Conservation (phyloP, 129 eudicot species). For the Lonicera japonica region DNA sequence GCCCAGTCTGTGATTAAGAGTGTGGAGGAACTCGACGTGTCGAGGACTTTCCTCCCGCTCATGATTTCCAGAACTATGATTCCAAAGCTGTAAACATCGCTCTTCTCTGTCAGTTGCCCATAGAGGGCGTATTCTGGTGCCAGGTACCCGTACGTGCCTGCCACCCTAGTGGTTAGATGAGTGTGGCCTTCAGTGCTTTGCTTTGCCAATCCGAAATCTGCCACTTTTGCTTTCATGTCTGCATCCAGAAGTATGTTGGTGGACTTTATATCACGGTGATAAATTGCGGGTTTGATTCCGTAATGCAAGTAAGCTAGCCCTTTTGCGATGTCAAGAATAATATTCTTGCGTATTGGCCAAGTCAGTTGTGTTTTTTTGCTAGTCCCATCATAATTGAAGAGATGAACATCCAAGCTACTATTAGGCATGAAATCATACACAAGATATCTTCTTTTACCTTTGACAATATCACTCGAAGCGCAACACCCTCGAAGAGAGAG, state of each 20-base stretch:
- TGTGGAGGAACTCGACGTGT: conserved; percentile 27
- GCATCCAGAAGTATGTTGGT: conserved; percentile 63
- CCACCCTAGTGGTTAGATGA: conserved; percentile 56
- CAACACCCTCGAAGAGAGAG: conserved; percentile 67
- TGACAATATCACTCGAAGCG: conserved; percentile 37
- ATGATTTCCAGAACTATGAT: conserved; percentile 63
- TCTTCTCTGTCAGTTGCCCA: conserved; percentile 76
- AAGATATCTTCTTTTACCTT: conserved; percentile 53
- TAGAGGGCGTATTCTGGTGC: conserved; percentile 85
- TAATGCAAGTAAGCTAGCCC: conserved; percentile 74
- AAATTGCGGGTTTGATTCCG: conserved; percentile 73
- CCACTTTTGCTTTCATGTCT: conserved; percentile 71
- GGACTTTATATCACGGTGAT: conserved; percentile 74
- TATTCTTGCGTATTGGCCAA: conserved; percentile 74
- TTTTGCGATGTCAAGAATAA: conserved; percentile 68
- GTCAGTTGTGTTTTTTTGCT: conserved; percentile 15
- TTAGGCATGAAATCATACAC: conserved; percentile 76
- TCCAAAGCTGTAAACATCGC: conserved; percentile 81
- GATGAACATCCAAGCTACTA: conserved; percentile 71
- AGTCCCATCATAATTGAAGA: conserved; percentile 19
- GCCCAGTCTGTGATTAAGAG: conserved; percentile 73
- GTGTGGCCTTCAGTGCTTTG: conserved; percentile 59
- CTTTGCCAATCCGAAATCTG: conserved; percentile 84
- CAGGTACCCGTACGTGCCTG: conserved; percentile 78
- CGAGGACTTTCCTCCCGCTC: conserved; percentile 65